Percentiles rank a stretch among this genome's conserved stretches.
Evolutionary conservation across 2,329 filamentous ascomycete species (phyloP).

Genomic region (Aspergillus fischeri): DNA sequence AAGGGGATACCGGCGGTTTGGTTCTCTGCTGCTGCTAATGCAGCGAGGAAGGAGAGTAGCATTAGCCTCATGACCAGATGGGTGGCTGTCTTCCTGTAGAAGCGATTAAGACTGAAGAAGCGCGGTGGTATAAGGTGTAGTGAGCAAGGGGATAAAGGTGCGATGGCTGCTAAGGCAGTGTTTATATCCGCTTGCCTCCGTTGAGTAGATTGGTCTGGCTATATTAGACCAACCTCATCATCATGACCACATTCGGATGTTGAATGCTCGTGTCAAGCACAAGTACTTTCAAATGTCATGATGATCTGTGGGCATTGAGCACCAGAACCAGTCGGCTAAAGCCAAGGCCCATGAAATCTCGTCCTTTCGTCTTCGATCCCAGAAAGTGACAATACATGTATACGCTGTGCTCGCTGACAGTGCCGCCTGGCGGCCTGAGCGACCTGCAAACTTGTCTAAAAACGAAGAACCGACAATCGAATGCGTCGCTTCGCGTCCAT

Average conservation of each 20-base stretch:
- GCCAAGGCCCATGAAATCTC: neutral
- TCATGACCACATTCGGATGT: neutral
- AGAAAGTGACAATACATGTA: neutral
- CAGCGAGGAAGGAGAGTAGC: neutral
- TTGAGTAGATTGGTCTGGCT: neutral
- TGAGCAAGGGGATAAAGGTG: neutral
- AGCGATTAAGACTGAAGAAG: neutral
- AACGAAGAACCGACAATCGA: neutral
- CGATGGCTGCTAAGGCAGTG: neutral
- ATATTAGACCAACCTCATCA: neutral
- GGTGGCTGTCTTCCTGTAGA: neutral
- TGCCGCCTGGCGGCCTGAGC: neutral
- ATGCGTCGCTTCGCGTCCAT: neutral
- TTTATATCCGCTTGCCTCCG: neutral
- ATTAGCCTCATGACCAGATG: neutral
- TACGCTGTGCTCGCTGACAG: neutral
- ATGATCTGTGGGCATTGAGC: neutral
- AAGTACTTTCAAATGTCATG: neutral
- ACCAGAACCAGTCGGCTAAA: neutral
- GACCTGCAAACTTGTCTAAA: neutral
- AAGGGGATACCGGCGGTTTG: conserved; percentile 27
- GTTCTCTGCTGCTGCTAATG: neutral
- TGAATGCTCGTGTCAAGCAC: neutral
- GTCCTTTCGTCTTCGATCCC: neutral
- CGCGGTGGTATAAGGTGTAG: neutral